Base-by-base conservation (phyloP, 2,329 filamentous ascomycete genomes). In the Xylaria sp. region DNA sequence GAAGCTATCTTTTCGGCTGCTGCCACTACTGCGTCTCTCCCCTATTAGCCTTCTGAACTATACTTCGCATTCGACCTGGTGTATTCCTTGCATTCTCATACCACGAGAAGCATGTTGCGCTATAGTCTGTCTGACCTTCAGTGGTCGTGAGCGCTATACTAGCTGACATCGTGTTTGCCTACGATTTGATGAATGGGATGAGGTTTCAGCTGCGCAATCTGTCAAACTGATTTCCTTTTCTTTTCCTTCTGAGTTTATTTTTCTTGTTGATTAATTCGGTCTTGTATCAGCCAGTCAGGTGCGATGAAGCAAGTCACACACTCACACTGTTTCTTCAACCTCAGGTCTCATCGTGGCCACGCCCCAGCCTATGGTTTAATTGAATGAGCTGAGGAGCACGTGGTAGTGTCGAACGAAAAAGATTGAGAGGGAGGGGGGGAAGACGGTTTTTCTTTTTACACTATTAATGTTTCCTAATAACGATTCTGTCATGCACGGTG, bases 191-290 rank as follows among this genome's bases (percentile, higher is more conserved):
- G 55, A 28, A 32, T 39, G 13, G 32, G 51, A n/a, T n/a, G 41
- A 28, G 25, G 32, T 13, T 28, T 39, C 51, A 39, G 15, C 62
- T 58, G 32, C n/a, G 15, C 62, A 32, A 0, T 25, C 32, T 34
- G 44, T 60, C 51, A 28, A 4, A 52, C 20, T 44, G 20, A 23
- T 58, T 46, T 51, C 34, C 41, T 57, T 56, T 50, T 20, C 44
- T 54, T 44, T 25, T 25, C 23, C 34, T 52, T 8, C 44, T 52
- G 15, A n/a, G 39, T 46, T 50, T 52, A 10, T 32, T 6, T 48
- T 6, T n/a, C 6, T 48, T 9, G 15, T 64, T 64, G 15, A 20
- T 37, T 25, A 39, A 34, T 15, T 6, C 15, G 3, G 12, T 18
- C 13, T 7, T 48, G 46, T 20, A 48, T 23, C 10, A n/a, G 46